These are phyloP conservation scores for Eutrema salsugineum DNA, from an alignment of 441 rosid species.

Conservation along the genomic window DNA sequence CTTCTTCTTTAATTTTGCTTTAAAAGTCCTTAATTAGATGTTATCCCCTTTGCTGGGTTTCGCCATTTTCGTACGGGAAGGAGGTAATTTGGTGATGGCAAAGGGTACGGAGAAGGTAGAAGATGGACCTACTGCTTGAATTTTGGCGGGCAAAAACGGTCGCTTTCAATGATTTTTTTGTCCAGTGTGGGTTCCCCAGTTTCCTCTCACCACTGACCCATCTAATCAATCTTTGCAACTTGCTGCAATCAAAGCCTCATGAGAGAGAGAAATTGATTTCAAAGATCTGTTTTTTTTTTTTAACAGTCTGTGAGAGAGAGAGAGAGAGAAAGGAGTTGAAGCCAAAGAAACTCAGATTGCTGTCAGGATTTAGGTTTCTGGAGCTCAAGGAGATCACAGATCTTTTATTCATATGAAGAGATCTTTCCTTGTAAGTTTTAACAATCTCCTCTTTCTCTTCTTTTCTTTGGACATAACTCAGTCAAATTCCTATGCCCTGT, in stretches of 20 bases:
- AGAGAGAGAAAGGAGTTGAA: conserved; percentile 1
- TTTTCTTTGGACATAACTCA: background rate
- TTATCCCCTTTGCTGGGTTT: background rate
- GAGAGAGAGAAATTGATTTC: conserved; percentile 30
- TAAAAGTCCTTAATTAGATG: conserved; percentile 8
- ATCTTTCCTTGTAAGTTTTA: conserved; percentile 62
- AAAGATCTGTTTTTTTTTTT: conserved; percentile 20
- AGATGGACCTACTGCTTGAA: conserved; percentile 77
- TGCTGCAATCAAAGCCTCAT: conserved; percentile 24
- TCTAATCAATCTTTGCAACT: conserved; percentile 43
- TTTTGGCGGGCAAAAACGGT: conserved; percentile 74
- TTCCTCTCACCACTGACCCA: conserved; percentile 51
- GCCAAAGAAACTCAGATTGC: conserved; percentile 9
- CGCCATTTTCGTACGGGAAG: conserved; percentile 21
- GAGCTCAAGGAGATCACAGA: conserved; percentile 39
- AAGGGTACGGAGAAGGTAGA: conserved; percentile 42
- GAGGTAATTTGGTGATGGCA: conserved; percentile 24
- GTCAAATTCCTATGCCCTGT: background rate
- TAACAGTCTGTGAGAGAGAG: conserved; percentile 12
- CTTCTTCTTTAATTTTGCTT: conserved; percentile 21
- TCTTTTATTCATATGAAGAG: conserved; percentile 82
- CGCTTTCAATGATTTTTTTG: conserved; percentile 64
- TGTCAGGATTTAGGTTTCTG: conserved; percentile 26
- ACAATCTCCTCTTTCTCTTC: background rate
- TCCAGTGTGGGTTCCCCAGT: conserved; percentile 47